Conservation (phyloP, 1,284 basidiomycete genomes). For the Athelia psychrophila region DNA sequence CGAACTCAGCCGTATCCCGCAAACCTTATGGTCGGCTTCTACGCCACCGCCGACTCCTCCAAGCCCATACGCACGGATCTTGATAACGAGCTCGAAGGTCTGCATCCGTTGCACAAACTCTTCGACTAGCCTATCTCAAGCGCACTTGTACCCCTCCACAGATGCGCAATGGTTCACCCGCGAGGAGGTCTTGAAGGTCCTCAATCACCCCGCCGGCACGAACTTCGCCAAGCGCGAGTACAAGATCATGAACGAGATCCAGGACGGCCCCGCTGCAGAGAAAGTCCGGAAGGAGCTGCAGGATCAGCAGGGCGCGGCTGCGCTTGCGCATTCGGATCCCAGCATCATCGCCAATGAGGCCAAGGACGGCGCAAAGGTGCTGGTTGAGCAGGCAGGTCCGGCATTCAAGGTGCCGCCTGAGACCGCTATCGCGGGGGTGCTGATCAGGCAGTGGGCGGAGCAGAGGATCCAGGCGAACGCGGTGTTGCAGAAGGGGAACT, state of each 20-base stretch:
- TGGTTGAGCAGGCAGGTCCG: constrained; percentile 21
- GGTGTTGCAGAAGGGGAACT: background rate
- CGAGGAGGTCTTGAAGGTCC: constrained; percentile 63
- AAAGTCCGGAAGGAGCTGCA: too few species aligned
- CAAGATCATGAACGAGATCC: constrained; percentile 48
- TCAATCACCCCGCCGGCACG: constrained; percentile 56
- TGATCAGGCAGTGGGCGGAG: constrained; percentile 65
- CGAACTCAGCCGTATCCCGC: constrained; percentile 77
- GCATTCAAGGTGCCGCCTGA: constrained; percentile 47
- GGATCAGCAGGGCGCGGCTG: constrained; percentile 17
- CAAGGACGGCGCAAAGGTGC: constrained; percentile 11
- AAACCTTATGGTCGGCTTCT: constrained; percentile 91
- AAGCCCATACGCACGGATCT: constrained; percentile 83
- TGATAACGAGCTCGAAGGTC: constrained; percentile 94
- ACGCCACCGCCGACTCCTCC: constrained; percentile 70
- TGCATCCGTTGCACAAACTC: constrained; percentile 17
- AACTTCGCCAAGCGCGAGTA: constrained; percentile 57
- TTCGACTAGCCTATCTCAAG: background rate
- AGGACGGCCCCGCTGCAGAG: constrained; percentile 27
- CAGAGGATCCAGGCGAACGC: constrained; percentile 33
- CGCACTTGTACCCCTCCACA: constrained; percentile 28
- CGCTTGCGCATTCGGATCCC: constrained; percentile 14
- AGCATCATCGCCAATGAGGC: constrained; percentile 7
- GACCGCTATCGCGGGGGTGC: constrained; percentile 67
- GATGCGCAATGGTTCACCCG: constrained; percentile 90